Base-by-base conservation (phyloP, 805 yeast species). In the Lachancea cidri region DNA sequence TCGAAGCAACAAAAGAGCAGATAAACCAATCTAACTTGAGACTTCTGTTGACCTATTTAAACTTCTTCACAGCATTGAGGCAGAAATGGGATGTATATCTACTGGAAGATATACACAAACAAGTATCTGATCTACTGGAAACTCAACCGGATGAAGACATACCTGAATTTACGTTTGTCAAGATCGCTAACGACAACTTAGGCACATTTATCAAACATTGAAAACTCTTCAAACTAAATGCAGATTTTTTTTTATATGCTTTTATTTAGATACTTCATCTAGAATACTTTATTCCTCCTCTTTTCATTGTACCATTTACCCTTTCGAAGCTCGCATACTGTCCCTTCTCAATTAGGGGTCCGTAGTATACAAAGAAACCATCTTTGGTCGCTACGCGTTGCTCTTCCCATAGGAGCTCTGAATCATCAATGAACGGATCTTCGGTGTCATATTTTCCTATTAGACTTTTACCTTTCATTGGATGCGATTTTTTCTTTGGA, bases 341-440 rank as follows among this genome's bases (percentile, higher is more conserved):
- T 13, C 71, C 72, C 36, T 76, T 80, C 35, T 83, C 89, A 20
- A 83, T 79, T 45, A 91, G 67, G 2, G 95, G 94, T 0, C 99
- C 99, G 69, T 88, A 86, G 62, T 81, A 93, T 0, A 93, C 96
- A 52, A 91, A 93, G 59, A 89, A 93, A 1, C 98, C 98, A 56
- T 93, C 98, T 49, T 84, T 84, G 0, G 96, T 88, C 1, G 91
- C 80, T 2, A 91, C 89, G 6, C 95, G 80, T 54, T 85, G 94
- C 60, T 89, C 96, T 64, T 93, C 98, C 84, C 93, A 84, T 43
- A 79, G 75, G 52, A 88, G 68, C 64, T 93, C 99, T 13, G 86
- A 76, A 64, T 93, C 98, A 65, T 93, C 99, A 44, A 93, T 93
- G 56, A 93, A 93, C 2, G 98, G 98, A 62, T 93, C 99, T 45